phyloP scores from a whole-genome alignment of 495 filamentous ascomycete species.

The Aspergillus olivimuriae region DNA sequence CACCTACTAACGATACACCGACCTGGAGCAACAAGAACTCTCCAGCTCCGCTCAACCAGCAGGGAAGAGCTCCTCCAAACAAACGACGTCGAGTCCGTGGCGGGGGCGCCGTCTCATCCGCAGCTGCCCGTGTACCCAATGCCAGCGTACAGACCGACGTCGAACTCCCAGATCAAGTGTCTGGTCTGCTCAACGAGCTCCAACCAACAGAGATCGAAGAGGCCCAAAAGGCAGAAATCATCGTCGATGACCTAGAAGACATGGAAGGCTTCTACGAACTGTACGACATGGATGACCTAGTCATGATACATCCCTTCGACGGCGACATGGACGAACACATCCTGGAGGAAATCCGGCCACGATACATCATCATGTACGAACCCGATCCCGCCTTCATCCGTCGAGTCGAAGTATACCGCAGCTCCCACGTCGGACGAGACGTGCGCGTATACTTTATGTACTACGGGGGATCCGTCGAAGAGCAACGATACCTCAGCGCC shows the following conservation, averaged over 20 bases:
- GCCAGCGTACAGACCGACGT: slow-evolving; percentile 71
- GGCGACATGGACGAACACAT: slow-evolving; percentile 95
- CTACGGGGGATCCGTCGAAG: slow-evolving; percentile 90
- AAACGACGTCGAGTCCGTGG: slow-evolving; percentile 89
- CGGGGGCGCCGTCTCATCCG: slow-evolving; percentile 54
- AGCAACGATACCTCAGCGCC: slow-evolving; percentile 85
- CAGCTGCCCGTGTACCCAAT: slow-evolving; percentile 50
- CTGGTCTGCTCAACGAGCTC: slow-evolving; percentile 58
- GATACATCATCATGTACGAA: slow-evolving; percentile 98
- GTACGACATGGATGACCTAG: slow-evolving; percentile 84
- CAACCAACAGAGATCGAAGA: slow-evolving; percentile 60
- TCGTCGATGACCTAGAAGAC: slow-evolving; percentile 78
- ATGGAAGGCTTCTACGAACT: slow-evolving; percentile 88
- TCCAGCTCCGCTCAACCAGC: slow-evolving; percentile 23
- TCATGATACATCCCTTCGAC: slow-evolving; percentile 87
- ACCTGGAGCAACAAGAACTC: slow-evolving; percentile 13
- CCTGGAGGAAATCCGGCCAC: slow-evolving; percentile 84
- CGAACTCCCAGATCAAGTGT: slow-evolving; percentile 71
- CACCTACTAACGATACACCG: slow-evolving; percentile 19
- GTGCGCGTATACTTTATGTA: slow-evolving; percentile 94
- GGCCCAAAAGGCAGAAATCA: slow-evolving; percentile 64
- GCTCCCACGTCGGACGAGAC: slow-evolving; percentile 82
- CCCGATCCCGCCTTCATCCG: slow-evolving; percentile 94
- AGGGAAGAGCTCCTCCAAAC: slow-evolving; percentile 67
- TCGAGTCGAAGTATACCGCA: slow-evolving; percentile 90